Percentiles rank a stretch among this genome's conserved stretches.
Conservation (phyloP, 352 stramenopile genomes). For the Pythium folliculosum region DNA sequence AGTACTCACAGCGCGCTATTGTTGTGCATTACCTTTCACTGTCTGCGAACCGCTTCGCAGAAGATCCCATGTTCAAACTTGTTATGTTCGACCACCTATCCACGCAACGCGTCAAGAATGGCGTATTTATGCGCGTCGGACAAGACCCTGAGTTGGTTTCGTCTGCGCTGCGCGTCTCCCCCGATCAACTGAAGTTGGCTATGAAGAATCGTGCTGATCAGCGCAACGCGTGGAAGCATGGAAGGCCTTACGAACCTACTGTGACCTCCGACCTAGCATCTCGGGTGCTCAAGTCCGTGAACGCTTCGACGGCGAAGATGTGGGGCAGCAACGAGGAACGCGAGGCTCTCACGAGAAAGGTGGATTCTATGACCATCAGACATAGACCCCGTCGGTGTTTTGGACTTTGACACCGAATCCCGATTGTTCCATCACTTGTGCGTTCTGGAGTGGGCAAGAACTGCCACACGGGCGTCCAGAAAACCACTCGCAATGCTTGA, state of each 20-base stretch:
- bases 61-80: constrained; percentile 1
- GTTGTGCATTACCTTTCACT: too few species aligned
- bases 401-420: neutral
- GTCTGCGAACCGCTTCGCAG: neutral
- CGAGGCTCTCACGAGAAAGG: neutral
- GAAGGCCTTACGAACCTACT: too few species aligned
- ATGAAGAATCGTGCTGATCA: neutral
- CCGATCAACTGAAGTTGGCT: neutral
- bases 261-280: neutral
- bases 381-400: neutral
- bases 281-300: neutral
- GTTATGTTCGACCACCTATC: neutral
- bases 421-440: neutral
- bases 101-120: neutral
- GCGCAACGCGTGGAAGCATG: neutral
- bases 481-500: neutral
- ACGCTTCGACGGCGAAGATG: neutral
- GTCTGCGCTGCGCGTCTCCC: neutral
- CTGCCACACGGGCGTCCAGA: neutral
- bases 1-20: neutral
- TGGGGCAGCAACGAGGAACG: neutral
- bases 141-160: neutral
- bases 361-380: neutral
- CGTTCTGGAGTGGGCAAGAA: neutral
- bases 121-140: neutral